These are phyloP conservation scores for Phycomyces blakesleeanus DNA, from an alignment of 192 early-diverging fungal genomes.

Conservation along the genomic window DNA sequence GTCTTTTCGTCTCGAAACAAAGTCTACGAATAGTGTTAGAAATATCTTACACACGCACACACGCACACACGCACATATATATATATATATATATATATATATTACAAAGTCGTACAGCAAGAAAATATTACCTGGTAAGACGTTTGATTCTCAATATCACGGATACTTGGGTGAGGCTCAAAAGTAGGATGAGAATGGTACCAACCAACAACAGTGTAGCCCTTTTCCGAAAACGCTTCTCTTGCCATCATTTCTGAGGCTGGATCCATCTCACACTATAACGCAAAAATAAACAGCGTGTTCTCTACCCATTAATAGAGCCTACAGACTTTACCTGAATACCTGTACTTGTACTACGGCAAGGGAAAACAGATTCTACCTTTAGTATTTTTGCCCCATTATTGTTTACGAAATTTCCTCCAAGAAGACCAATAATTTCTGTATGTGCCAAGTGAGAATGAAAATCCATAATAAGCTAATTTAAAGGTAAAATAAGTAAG, in stretches of 20 bases:
- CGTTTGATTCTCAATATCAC: conserved; percentile 89
- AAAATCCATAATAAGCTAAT: conserved; percentile 85
- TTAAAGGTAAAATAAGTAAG: conserved; percentile 13
- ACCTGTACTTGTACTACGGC: conserved; percentile 73
- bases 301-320: not conserved
- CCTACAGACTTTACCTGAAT: conserved; percentile 17
- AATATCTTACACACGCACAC: no score
- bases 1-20: conserved; percentile 61
- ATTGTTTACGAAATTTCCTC: conserved; percentile 63
- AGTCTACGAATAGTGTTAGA: conserved; percentile 24
- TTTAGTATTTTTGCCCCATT: conserved; percentile 38
- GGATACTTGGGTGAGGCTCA: conserved; percentile 80
- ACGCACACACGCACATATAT: no score
- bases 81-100: not conserved
- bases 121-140: conserved; percentile 66
- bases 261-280: conserved; percentile 91
- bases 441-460: conserved; percentile 88
- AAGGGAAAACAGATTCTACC: conserved; percentile 75
- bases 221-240: conserved; percentile 60
- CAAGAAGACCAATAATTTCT: conserved; percentile 91
- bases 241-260: conserved; percentile 81
- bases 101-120: not conserved
- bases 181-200: conserved; percentile 97
- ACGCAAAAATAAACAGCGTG: conserved; percentile 1
- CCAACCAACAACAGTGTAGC: conserved; percentile 82